Conservation (phyloP, 768 basidiomycete genomes). For the Hortiboletus flavorubellus region DNA sequence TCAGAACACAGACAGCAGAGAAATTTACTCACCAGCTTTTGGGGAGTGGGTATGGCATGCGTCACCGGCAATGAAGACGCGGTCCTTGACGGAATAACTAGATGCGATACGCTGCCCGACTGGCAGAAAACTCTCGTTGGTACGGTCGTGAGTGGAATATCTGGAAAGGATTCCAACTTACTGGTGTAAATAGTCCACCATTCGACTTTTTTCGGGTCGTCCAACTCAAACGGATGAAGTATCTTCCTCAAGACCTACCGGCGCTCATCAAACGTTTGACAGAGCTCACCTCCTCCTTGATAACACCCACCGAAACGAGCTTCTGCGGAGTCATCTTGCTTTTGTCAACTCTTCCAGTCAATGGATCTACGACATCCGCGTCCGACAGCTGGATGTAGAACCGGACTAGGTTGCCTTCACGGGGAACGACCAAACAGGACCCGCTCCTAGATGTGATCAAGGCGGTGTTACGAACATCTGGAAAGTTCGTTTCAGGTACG, state of each 20-base stretch:
- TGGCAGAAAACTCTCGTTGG: slow-evolving; percentile 18
- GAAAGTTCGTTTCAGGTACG: slow-evolving; percentile 69
- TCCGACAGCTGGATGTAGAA: slow-evolving; percentile 68
- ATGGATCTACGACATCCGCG: slow-evolving; percentile 39
- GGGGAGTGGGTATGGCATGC: slow-evolving; percentile 48
- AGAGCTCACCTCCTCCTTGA: too few species aligned
- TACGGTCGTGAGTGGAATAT: not conserved
- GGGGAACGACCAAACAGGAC: slow-evolving; percentile 71
- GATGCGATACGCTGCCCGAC: slow-evolving; percentile 77
- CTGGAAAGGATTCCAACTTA: slow-evolving; percentile 28
- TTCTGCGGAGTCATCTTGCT: slow-evolving; percentile 45
- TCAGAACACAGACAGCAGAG: slow-evolving; percentile 15
- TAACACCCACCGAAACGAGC: slow-evolving; percentile 46
- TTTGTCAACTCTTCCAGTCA: slow-evolving; percentile 53
- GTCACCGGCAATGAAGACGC: slow-evolving; percentile 75
- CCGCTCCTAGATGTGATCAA: slow-evolving; percentile 64
- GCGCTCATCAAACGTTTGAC: not conserved
- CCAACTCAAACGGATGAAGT: slow-evolving; percentile 53
- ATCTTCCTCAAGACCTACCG: slow-evolving; percentile 52
- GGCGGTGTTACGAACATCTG: slow-evolving; percentile 65
- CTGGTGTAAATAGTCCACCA: slow-evolving; percentile 78
- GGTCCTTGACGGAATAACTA: slow-evolving; percentile 53
- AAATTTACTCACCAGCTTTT: slow-evolving; percentile 44
- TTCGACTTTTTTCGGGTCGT: slow-evolving; percentile 46
- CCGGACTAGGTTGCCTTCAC: slow-evolving; percentile 64